A percentile compares a stretch with the other conserved stretches of the same genome.
Conservation (phyloP, 179 eudicot species). For the Amaranthus tricolor region DNA sequence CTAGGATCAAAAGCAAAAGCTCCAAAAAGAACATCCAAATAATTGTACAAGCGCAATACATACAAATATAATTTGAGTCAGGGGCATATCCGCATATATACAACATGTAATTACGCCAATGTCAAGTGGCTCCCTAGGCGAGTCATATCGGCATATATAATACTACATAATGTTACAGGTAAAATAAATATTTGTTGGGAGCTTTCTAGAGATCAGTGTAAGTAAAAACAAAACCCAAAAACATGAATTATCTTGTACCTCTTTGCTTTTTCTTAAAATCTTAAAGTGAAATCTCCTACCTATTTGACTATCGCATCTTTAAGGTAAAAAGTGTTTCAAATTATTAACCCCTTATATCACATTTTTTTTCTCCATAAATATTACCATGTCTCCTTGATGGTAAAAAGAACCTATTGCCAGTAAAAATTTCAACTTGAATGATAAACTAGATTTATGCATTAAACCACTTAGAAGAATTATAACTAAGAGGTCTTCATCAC, state of each 20-base stretch:
- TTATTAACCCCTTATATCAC: neutral
- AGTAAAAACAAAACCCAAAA: neutral
- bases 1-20: neutral
- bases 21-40: neutral
- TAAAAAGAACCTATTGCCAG: neutral
- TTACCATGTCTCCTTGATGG: neutral
- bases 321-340: neutral
- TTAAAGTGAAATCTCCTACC: neutral
- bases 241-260: neutral
- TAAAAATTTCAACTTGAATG: neutral
- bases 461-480: neutral
- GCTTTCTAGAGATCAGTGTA: neutral
- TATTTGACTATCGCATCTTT: neutral
- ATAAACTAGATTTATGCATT: neutral
- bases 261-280: neutral
- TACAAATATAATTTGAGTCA: neutral
- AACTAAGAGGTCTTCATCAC: neutral
- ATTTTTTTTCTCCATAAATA: neutral
- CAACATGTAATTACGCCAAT: too few species aligned
- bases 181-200: neutral
- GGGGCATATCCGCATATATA: too few species aligned
- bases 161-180: neutral
- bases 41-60: neutral
- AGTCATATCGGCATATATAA: too few species aligned
- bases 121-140: too few species aligned